phyloP scores from a whole-genome alignment of 73 alveolate species.

The Paramecium octaurelia region DNA sequence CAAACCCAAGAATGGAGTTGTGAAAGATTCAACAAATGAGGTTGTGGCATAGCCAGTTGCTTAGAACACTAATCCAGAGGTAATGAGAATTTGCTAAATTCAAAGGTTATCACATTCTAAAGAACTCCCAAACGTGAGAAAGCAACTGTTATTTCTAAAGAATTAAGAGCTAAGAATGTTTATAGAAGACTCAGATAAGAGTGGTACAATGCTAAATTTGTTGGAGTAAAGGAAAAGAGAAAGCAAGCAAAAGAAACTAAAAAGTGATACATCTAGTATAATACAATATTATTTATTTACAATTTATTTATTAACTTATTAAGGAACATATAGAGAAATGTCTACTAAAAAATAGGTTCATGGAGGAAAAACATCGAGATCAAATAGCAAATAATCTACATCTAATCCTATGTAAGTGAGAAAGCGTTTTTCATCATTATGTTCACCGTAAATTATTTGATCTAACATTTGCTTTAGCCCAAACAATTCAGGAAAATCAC shows the following conservation, averaged over 20 bases:
- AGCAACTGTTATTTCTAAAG: conserved; percentile 2
- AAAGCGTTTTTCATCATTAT: conserved; percentile 2
- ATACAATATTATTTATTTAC: not conserved
- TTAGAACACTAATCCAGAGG: conserved; percentile 11
- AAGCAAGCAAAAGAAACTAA: not conserved
- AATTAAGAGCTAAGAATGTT: conserved; percentile 10
- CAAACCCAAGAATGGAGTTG: conserved; percentile 90
- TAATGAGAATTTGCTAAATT: not conserved
- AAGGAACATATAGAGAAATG: not conserved
- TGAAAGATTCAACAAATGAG: conserved; percentile 61
- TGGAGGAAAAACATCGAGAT: conserved; percentile 27
- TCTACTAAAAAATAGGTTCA: not conserved
- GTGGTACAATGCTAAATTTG: conserved; percentile 46
- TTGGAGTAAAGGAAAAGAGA: conserved; percentile 42
- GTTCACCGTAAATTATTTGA: not conserved
- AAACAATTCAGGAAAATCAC: not conserved
- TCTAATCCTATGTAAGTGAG: not conserved
- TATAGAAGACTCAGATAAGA: conserved; percentile 45
- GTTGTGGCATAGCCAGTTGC: not conserved
- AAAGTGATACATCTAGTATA: not conserved
- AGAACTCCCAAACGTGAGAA: not conserved
- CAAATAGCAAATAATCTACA: conserved; percentile 10
- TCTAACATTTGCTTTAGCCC: not conserved
- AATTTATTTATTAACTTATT: not conserved
- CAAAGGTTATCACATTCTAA: conserved; percentile 28